Evolutionary conservation across 2,329 filamentous ascomycete genomes (phyloP), one percentile per base, ranked within the genome.

Genomic region (Penicillium sclerotigenum): DNA sequence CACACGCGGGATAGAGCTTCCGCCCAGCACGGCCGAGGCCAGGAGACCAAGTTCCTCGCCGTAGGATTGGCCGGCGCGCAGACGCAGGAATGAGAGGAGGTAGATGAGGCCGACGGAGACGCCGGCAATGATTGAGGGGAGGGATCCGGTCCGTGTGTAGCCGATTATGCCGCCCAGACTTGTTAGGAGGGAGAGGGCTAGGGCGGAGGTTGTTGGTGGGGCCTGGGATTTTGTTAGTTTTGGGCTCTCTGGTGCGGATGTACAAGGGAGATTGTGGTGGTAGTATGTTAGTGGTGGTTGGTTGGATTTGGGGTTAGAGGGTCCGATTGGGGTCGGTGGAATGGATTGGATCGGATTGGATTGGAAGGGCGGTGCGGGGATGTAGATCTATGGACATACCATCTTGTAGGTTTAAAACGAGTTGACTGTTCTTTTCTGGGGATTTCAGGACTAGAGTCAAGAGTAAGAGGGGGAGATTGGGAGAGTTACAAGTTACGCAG

Each of bases 21-120:
- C 91, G 2, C 83, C 93, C 34, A 99, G 82, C 26, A 97, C 78
- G n/a, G 91, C 68, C 0, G 90, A 96, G 5, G 94, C 94, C 41
- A 97, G 80, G 10, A 99, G 82, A n/a, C 88, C 90, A 41, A 96
- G 79, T 76, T 97, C 94, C 64, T 95, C 78, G 60, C 93, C 94
- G 73, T 94, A 96, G 3, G 89, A 73, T 71, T 91, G 83, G 59
- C 82, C 80, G 66, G 85, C 87, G 66, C 88, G 86, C 60, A 96
- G 86, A 57, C 92, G 89, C 69, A 89, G 87, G 62, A 88, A 92
- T 60, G 91, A 90, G 41, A 96, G 79, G 24, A 86, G 86, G 75
- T 99, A 88, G 57, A 90, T 76, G 16, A 81, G 77, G 43, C 94
- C 94, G 63, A 99, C 91, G 33, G 87, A 87, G 64, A 90, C 80